Evolutionary conservation across 2,329 filamentous ascomycete genomes (phyloP).

Genomic region (Arthrobotrys pseudoclavata): DNA sequence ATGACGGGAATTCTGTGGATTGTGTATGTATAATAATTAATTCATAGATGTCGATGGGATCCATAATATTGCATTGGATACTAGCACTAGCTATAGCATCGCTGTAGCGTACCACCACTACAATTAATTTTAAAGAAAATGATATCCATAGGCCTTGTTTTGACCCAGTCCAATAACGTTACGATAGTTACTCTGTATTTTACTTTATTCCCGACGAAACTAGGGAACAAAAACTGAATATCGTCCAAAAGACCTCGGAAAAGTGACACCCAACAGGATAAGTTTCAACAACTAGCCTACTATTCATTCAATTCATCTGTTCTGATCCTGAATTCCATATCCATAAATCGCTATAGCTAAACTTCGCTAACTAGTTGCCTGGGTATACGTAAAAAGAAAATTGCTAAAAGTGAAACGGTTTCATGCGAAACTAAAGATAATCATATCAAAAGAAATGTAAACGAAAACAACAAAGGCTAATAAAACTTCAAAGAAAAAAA

Average conservation of each 20-base stretch:
- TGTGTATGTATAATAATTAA: neutral
- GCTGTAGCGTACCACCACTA: neutral
- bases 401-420: neutral
- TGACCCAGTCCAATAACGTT: neutral
- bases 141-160: neutral
- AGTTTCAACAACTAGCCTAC: neutral
- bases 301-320: neutral
- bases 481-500: conserved; percentile 6
- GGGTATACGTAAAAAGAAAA: too few relatives aligned
- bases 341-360: neutral
- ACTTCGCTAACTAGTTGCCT: neutral
- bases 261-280: neutral
- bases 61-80: neutral
- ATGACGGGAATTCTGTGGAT: neutral
- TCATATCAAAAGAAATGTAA: neutral
- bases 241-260: neutral
- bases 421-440: neutral
- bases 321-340: neutral
- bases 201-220: neutral
- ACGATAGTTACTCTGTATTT: too few relatives aligned
- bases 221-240: neutral
- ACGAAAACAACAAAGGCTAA: neutral
- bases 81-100: conserved; percentile 27
- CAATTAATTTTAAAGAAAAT: neutral
- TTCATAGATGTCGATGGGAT: neutral